phyloP scores from a whole-genome alignment of 768 basidiomycete species.

The Phylloporus rhodoxanthus region DNA sequence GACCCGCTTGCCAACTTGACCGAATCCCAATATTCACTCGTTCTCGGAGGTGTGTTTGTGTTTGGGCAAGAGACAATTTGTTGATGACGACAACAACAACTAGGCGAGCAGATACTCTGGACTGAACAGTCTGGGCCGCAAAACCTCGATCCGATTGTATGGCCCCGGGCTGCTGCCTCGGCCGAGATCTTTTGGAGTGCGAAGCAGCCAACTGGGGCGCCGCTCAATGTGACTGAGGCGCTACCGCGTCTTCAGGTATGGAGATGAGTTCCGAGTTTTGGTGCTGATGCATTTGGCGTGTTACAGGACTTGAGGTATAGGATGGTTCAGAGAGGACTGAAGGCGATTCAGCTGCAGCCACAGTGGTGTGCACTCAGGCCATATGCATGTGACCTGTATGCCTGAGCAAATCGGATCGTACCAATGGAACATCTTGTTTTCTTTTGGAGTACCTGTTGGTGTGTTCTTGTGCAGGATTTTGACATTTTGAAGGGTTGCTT shows the following conservation, averaged over 20 bases:
- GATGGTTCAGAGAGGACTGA: conserved; percentile 44
- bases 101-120: conserved; percentile 41
- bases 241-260: conserved; percentile 44
- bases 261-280: not conserved
- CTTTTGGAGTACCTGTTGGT: too few relatives aligned
- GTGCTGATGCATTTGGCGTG: not conserved
- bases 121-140: conserved; percentile 40
- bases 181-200: conserved; percentile 55
- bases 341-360: conserved; percentile 48
- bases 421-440: too few relatives aligned
- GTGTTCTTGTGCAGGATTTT: too few relatives aligned
- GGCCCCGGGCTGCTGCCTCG: conserved; percentile 44
- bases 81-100: not conserved
- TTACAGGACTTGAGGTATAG: conserved; percentile 40
- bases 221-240: conserved; percentile 34
- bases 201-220: conserved; percentile 29
- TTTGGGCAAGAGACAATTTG: not conserved
- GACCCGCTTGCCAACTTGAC: conserved; percentile 44
- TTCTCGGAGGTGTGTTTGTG: conserved; percentile 32
- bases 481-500: too few relatives aligned
- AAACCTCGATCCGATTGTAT: conserved; percentile 40
- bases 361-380: conserved; percentile 52
- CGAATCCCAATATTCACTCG: conserved; percentile 29
- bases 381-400: conserved; percentile 35
- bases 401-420: too few relatives aligned